Conservation (phyloP, 306 rosid genomes). For the Dalbergia cultrata region DNA sequence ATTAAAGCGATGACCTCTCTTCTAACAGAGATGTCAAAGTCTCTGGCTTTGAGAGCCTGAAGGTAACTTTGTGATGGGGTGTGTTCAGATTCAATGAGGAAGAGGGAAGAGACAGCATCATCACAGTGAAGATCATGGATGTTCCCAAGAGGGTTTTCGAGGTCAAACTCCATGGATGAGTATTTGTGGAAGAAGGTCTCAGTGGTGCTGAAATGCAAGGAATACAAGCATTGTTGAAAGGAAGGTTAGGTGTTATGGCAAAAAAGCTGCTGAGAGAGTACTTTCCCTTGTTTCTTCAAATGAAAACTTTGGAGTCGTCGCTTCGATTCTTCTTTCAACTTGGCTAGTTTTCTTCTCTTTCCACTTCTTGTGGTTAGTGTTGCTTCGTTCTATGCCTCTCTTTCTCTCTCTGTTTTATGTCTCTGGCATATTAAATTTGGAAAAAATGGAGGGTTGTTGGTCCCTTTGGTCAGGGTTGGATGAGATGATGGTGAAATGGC, state of each 20-base stretch:
- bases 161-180: constrained; percentile 73
- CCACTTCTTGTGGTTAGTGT: constrained; percentile 38
- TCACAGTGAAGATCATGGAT: constrained; percentile 47
- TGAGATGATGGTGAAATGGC: constrained; percentile 42
- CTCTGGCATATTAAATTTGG: constrained; percentile 36
- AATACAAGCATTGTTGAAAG: constrained; percentile 47
- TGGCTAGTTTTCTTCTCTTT: not conserved
- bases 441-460: constrained; percentile 41
- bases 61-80: constrained; percentile 60
- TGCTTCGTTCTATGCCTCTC: constrained; percentile 21
- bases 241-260: constrained; percentile 38
- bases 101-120: constrained; percentile 51
- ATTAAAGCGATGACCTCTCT: constrained; percentile 60
- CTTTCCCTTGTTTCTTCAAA: constrained; percentile 44
- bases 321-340: constrained; percentile 40
- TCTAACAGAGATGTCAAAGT: constrained; percentile 57
- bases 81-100: constrained; percentile 70
- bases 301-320: constrained; percentile 38
- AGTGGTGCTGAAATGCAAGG: constrained; percentile 42
- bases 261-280: constrained; percentile 35
- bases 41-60: constrained; percentile 47
- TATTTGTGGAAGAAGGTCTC: not conserved
- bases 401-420: constrained; percentile 8
- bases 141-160: constrained; percentile 72
- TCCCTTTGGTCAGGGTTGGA: constrained; percentile 27